These are phyloP conservation scores for Aspergillus spinulosporus DNA, from an alignment of 2,329 filamentous ascomycete species.

Conservation along the genomic window DNA sequence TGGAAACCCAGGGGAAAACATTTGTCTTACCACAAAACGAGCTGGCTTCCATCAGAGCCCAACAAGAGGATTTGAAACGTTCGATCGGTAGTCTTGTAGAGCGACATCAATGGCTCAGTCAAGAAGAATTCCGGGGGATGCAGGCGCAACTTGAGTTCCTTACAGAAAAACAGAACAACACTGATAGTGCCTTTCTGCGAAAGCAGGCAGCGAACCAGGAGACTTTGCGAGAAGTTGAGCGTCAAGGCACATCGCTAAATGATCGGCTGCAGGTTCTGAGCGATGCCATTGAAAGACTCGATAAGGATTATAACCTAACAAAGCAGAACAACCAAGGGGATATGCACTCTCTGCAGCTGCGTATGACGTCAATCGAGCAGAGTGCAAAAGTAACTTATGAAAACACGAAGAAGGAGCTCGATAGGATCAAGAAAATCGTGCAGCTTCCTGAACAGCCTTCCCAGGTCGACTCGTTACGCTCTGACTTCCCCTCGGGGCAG, in stretches of 20 bases:
- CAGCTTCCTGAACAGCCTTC: neutral
- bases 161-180: conserved; percentile 7
- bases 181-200: conserved; percentile 1
- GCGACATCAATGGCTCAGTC: conserved; percentile 8
- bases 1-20: conserved; percentile 6
- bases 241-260: conserved; percentile 1
- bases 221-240: neutral
- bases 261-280: neutral
- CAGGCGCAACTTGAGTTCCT: conserved; percentile 9
- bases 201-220: conserved; percentile 5
- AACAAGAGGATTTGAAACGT: conserved; percentile 6
- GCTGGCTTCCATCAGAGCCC: conserved; percentile 7
- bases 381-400: neutral
- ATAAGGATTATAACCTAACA: conserved; percentile 9
- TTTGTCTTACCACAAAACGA: neutral
- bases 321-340: neutral
- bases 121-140: conserved; percentile 15
- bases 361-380: conserved; percentile 3
- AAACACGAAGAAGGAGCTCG: conserved; percentile 1
- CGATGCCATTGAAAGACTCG: conserved; percentile 16
- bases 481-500: neutral
- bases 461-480: neutral
- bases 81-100: conserved; percentile 10
- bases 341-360: neutral
- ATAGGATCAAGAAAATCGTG: neutral